Evolutionary conservation across 805 yeast genomes (phyloP), one percentile per base, ranked within the genome.

Genomic region (Pichia occidentalis): DNA sequence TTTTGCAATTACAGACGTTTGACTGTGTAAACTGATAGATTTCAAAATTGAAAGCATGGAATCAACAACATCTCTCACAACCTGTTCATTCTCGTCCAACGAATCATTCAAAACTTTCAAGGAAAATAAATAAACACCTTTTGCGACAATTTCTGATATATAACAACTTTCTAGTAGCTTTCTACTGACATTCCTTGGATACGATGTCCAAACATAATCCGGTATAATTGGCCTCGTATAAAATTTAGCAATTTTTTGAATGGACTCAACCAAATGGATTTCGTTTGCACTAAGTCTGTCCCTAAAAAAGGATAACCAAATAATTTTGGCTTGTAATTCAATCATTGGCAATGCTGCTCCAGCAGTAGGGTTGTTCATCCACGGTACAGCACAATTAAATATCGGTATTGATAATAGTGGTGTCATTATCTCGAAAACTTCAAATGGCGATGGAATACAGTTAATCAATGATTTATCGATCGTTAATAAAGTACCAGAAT

Each of bases 331-430:
- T 18, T 61, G 46, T n/a, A 63, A 40, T 38, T 65, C 69, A 43
- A 64, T 61, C 18, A 60, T 59, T 11, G 59, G 57, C 7, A 56
- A 42, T 2, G 68, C 59, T 9, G 69, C 61, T 2, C 71, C 71
- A 37, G 61, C 49, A 4, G 65, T 59, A 2, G 71, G 71, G 37
- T 65, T 59, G 36, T 63, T 65, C 63, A 64, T 59, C 68, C 68
- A 65, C 24, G 56, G 57, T 8, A 49, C 50, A 1, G 54, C 49
- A 28, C 51, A 43, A 12, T 57, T 51, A 43, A 57, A 64, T 4
- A 68, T 39, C 11, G 69, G 70, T 2, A 51, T 48, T 14, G 51
- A 54, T 21, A 68, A 43, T 17, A 52, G 46, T 14, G 54, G 54
- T 33, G 53, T 48, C 32, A 54, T 47, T 7, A 52, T 56, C 22